Evolutionary conservation across 169 alveolate genomes (phyloP), one percentile per base, ranked within the genome.

Genomic region (Cryptosporidium muris): DNA sequence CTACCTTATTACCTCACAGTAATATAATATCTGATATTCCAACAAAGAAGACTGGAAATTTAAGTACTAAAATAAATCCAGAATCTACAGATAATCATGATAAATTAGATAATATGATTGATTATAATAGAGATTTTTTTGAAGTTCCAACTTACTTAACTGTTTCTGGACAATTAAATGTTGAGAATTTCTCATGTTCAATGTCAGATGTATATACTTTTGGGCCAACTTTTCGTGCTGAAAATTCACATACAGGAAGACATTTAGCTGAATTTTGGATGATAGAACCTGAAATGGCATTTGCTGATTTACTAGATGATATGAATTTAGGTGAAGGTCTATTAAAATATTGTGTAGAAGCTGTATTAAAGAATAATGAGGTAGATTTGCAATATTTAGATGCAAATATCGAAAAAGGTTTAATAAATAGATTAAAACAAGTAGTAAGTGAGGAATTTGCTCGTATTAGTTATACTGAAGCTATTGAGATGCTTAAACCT

Each of bases 221-320:
- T 88, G 99, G 99, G 1, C 99, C 99, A 2, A 97, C 99, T 2
- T 98, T 98, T 93, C 91, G 99, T 89, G 99, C 99, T 2, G 99
- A 98, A 89, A 95, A 95, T 90, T 96, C 99, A 25, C 99, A 96
- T 82, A 97, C 99, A 0, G 81, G 95, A 34, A 91, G 99, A 81
- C 99, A 97, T 90, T 90, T 97, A 56, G 99, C 99, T 6, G 99
- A 98, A 89, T 98, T 98, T 91, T 98, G 99, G 99, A 98, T 98
- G 99, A 96, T 98, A 47, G 99, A 98, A 89, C 99, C 99, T 11
- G 99, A 98, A 92, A 90, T 94, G 91, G 99, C 95, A 48, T 97
- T 96, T 90, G 97, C 97, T 36, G 98, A 96, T 65, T 89, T 97
- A 38, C 92, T 89, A 40, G 99, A 94, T 68, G 91, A 94, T 88